Percentiles rank a stretch among this genome's conserved stretches.
Conservation (phyloP, 1,284 basidiomycete genomes). For the Rhodotorula sp. region DNA sequence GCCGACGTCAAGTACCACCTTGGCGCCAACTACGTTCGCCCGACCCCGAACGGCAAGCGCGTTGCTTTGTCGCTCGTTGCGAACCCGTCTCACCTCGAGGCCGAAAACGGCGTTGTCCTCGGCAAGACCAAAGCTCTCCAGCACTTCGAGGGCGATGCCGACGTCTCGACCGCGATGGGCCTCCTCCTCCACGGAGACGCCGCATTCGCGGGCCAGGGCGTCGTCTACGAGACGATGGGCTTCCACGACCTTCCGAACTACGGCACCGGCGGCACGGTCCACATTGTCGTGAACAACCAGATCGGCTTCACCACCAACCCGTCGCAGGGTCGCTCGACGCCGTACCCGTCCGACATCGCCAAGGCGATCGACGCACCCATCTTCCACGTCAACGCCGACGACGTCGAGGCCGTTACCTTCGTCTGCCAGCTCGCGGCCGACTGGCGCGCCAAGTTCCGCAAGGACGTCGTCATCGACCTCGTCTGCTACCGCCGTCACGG, state of each 20-base stretch:
- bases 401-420: conserved; percentile 96
- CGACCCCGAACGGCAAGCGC: conserved; percentile 97
- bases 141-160: conserved; percentile 80
- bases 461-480: conserved; percentile 97
- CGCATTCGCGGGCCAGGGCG: conserved; percentile 96
- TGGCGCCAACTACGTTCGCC: conserved; percentile 97
- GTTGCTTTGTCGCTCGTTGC: conserved; percentile 96
- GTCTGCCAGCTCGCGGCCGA: conserved; percentile 98
- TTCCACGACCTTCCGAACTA: conserved; percentile 94
- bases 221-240: conserved; percentile 99
- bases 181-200: conserved; percentile 97
- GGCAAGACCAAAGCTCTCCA: conserved; percentile 97
- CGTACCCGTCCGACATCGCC: conserved; percentile 98
- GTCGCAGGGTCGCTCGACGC: conserved; percentile 93
- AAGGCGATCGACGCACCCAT: conserved; percentile 98
- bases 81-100: conserved; percentile 97
- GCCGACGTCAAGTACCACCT: conserved; percentile 99
- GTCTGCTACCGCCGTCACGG: conserved; percentile 99
- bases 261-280: conserved; percentile 96
- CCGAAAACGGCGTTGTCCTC: conserved; percentile 94
- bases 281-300: conserved; percentile 99
- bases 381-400: conserved; percentile 99
- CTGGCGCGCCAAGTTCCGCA: conserved; percentile 97
- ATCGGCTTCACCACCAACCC: conserved; percentile 99
- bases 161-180: conserved; percentile 81